A percentile compares a stretch with the other conserved stretches of the same genome.
Conservation (phyloP, 352 stramenopile species). For the Pythium rhizo-oryzae region DNA sequence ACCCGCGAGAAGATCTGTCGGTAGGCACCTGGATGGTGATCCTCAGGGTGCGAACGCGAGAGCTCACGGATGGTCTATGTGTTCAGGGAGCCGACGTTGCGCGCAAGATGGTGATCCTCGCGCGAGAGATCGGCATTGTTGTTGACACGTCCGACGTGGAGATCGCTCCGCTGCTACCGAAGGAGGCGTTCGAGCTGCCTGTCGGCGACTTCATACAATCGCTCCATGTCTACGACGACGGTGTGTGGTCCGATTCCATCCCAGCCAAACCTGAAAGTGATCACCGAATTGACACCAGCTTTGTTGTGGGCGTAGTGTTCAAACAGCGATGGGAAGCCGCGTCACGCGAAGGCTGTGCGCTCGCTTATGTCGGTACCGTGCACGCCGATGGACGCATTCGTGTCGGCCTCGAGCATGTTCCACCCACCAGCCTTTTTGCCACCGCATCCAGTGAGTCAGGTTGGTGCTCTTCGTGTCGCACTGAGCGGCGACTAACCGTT, state of each 20-base stretch:
- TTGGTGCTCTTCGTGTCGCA: too few relatives aligned
- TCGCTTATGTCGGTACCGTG: slow-evolving; percentile 67
- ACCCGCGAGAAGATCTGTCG: slow-evolving; percentile 67
- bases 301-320: slow-evolving; percentile 26
- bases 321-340: slow-evolving; percentile 34
- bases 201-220: slow-evolving; percentile 56
- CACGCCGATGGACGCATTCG: slow-evolving; percentile 38
- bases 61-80: background rate
- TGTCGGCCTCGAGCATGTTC: slow-evolving; percentile 41
- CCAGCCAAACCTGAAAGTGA: too few relatives aligned
- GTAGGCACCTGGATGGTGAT: too few relatives aligned
- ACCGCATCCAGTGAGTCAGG: slow-evolving; percentile 28
- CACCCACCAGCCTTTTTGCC: slow-evolving; percentile 39
- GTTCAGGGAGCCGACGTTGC: slow-evolving; percentile 61
- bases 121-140: slow-evolving; percentile 48
- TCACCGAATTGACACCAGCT: background rate
- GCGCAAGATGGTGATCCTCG: slow-evolving; percentile 70
- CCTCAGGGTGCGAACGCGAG: too few relatives aligned
- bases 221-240: slow-evolving; percentile 44
- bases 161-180: slow-evolving; percentile 51
- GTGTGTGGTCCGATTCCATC: slow-evolving; percentile 7
- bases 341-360: slow-evolving; percentile 26
- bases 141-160: slow-evolving; percentile 40
- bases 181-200: slow-evolving; percentile 39
- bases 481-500: background rate